Evolutionary conservation across 2,329 filamentous ascomycete species (phyloP).

Genomic region (Magnaporthales sp.): DNA sequence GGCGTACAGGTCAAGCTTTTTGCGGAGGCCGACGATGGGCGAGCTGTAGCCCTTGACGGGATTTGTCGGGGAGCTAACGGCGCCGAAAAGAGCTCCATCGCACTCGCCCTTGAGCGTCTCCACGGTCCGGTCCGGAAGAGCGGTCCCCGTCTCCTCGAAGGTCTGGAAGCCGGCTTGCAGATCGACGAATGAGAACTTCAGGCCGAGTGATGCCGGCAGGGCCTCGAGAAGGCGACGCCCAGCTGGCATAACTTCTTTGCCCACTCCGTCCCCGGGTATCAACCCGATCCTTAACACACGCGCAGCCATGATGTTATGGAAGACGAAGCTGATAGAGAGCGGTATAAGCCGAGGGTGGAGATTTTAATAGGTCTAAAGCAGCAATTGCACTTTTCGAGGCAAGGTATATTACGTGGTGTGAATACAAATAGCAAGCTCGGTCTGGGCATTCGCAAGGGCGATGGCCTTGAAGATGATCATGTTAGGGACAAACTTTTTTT

Average conservation of each 20-base stretch:
- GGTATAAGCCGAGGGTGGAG: no score
- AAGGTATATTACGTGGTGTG: no score
- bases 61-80: conserved; percentile 83
- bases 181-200: conserved; percentile 91
- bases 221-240: conserved; percentile 88
- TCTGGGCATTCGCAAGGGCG: no score
- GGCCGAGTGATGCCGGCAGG: conserved; percentile 77
- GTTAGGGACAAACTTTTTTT: background rate
- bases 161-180: conserved; percentile 89
- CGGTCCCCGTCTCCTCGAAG: conserved; percentile 81
- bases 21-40: conserved; percentile 93
- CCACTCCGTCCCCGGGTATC: conserved; percentile 96
- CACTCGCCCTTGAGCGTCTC: conserved; percentile 83
- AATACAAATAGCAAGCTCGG: no score
- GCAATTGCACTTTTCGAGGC: no score
- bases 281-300: no score
- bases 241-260: conserved; percentile 94
- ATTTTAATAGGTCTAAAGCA: no score
- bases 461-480: no score
- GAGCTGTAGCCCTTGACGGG: conserved; percentile 93
- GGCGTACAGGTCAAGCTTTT: conserved; percentile 89
- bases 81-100: conserved; percentile 92
- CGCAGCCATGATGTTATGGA: no score
- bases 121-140: conserved; percentile 85
- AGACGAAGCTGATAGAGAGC: no score